phyloP scores from a whole-genome alignment of 73 alveolate species.

The Stentor coeruleus region DNA sequence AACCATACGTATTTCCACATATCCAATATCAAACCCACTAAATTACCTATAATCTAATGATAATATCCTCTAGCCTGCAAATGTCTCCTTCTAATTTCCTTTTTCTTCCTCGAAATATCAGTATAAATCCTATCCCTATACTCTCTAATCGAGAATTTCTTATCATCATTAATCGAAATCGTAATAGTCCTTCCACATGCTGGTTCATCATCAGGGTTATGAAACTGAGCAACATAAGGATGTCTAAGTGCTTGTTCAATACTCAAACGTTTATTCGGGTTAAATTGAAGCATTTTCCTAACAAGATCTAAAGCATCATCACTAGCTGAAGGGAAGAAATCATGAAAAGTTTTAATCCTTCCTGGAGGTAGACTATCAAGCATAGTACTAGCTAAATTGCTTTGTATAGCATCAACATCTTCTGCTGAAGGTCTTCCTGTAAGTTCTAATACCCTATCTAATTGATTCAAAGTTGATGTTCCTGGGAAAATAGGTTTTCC shows the following conservation, averaged over 20 bases:
- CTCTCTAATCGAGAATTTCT: constrained; percentile 63
- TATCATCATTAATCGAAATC: constrained; percentile 77
- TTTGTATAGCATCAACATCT: constrained; percentile 49
- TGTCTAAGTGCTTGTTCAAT: constrained; percentile 81
- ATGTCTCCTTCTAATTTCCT: constrained; percentile 67
- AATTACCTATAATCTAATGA: too few species aligned
- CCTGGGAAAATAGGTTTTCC: constrained; percentile 75
- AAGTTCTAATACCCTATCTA: constrained; percentile 54
- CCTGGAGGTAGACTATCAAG: constrained; percentile 34
- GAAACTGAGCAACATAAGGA: constrained; percentile 84
- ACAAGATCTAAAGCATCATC: constrained; percentile 56
- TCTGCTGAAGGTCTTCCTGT: constrained; percentile 58
- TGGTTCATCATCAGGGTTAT: constrained; percentile 78
- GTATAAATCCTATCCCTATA: constrained; percentile 61
- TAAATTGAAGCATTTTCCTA: constrained; percentile 47
- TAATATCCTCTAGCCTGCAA: constrained; percentile 32
- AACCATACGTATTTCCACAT: too few species aligned
- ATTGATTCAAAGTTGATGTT: constrained; percentile 56
- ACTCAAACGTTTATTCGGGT: constrained; percentile 74
- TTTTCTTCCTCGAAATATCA: constrained; percentile 64
- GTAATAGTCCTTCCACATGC: constrained; percentile 66
- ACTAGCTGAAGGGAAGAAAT: constrained; percentile 39
- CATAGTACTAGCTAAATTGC: constrained; percentile 49
- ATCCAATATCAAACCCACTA: background rate
- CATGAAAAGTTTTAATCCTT: constrained; percentile 35